Percentiles rank a stretch among this genome's conserved stretches.
Conservation (phyloP, 306 rosid genomes). For the Senna tora region DNA sequence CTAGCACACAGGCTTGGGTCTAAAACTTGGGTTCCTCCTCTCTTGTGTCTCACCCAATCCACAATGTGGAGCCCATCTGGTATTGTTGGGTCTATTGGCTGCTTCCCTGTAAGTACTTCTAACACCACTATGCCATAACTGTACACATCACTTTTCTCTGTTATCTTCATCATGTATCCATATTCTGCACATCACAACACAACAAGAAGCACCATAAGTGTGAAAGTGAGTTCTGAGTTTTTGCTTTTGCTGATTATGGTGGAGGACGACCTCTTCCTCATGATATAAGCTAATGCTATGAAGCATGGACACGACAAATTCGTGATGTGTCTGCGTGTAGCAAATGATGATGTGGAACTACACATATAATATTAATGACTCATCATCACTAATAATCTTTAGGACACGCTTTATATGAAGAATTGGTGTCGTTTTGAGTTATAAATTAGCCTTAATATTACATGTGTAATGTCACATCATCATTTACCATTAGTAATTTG, state of each 20-base stretch:
- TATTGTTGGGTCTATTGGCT: conserved; percentile 89
- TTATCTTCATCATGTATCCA: conserved; percentile 90
- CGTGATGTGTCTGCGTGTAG: too few species aligned
- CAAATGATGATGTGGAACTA: too few species aligned
- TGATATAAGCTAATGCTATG: too few species aligned
- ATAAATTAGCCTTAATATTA: too few species aligned
- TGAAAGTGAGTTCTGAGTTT: neutral
- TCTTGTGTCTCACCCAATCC: conserved; percentile 77
- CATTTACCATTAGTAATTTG: too few species aligned
- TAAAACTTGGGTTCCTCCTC: conserved; percentile 56
- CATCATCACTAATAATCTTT: too few species aligned
- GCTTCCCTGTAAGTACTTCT: conserved; percentile 85
- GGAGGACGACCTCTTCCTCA: too few species aligned
- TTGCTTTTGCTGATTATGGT: neutral
- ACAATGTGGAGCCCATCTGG: conserved; percentile 87
- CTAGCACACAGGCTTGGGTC: conserved; percentile 58
- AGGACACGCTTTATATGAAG: too few species aligned
- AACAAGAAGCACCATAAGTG: neutral
- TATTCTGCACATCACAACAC: conserved; percentile 57
- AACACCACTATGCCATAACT: conserved; percentile 80
- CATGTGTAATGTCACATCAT: too few species aligned
- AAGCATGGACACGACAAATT: too few species aligned
- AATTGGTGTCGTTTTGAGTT: too few species aligned
- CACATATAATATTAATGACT: too few species aligned
- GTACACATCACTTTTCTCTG: conserved; percentile 91